These are phyloP conservation scores for Saturnispora galanensis DNA, from an alignment of 805 yeast genomes.

Conservation along the genomic window DNA sequence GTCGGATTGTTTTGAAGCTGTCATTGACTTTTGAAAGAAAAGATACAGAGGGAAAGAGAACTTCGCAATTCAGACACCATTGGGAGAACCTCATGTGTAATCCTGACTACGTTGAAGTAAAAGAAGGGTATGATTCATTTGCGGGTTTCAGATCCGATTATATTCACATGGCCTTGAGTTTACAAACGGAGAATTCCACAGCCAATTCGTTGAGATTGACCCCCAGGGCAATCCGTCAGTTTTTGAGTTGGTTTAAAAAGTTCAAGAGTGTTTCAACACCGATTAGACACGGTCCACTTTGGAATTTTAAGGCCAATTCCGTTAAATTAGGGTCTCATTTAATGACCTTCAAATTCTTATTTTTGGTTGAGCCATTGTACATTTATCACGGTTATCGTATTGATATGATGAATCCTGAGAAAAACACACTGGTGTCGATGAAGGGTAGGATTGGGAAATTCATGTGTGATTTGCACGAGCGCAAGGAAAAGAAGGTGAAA, in stretches of 20 bases:
- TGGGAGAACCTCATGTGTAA: constrained; percentile 43
- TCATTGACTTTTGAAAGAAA: constrained; percentile 50
- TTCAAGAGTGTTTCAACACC: constrained; percentile 73
- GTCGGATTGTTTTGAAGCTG: constrained; percentile 48
- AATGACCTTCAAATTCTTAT: constrained; percentile 65
- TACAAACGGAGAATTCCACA: constrained; percentile 19
- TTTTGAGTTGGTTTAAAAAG: constrained; percentile 74
- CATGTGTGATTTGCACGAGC: constrained; percentile 53
- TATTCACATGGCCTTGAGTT: constrained; percentile 60
- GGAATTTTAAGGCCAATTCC: constrained; percentile 42
- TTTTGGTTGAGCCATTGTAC: constrained; percentile 60
- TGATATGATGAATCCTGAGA: constrained; percentile 32
- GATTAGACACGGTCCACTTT: constrained; percentile 60
- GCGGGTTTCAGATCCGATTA: constrained; percentile 67
- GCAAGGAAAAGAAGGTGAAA: constrained; percentile 37
- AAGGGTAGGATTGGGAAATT: constrained; percentile 49
- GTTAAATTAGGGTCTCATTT: constrained; percentile 70
- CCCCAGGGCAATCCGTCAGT: constrained; percentile 54
- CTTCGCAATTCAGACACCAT: constrained; percentile 43
- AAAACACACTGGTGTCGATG: constrained; percentile 49
- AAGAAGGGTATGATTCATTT: constrained; percentile 63
- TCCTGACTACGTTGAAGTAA: constrained; percentile 40
- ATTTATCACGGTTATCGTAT: constrained; percentile 60
- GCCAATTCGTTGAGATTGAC: constrained; percentile 67
- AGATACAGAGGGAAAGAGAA: constrained; percentile 25